Percentiles rank a stretch among this genome's conserved stretches.
phyloP scores from a whole-genome alignment of 176 grass and related monocot genomes.

The Dactylis glomerata region DNA sequence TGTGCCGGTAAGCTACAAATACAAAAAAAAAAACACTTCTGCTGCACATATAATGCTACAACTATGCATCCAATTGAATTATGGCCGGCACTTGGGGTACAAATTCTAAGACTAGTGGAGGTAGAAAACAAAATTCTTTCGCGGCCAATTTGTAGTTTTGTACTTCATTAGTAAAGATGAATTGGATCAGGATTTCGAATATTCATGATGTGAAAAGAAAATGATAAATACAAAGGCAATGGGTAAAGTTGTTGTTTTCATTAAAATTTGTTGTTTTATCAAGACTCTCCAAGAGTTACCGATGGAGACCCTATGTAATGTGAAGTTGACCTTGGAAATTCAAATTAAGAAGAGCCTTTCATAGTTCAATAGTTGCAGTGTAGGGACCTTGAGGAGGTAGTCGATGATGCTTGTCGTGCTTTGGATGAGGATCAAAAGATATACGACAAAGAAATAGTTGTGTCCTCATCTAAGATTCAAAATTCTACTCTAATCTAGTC shows the following conservation, averaged over 20 bases:
- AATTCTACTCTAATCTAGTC: not conserved
- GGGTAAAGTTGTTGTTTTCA: not conserved
- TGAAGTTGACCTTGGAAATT: not conserved
- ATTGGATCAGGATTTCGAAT: not conserved
- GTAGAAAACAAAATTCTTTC: not conserved
- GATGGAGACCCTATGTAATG: not conserved
- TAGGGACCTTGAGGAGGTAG: not conserved
- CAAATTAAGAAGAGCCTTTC: not conserved
- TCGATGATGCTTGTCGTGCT: not conserved
- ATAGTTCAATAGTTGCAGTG: not conserved
- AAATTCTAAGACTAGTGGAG: not conserved
- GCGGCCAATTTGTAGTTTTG: not conserved
- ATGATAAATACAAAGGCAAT: not conserved
- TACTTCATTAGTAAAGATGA: not conserved
- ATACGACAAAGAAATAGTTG: not conserved
- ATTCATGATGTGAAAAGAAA: not conserved
- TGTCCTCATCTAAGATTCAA: not conserved
- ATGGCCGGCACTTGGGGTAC: not conserved
- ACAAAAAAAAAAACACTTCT: not conserved
- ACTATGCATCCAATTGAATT: not conserved
- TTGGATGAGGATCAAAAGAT: not conserved
- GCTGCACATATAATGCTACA: not conserved
- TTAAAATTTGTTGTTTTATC: not conserved
- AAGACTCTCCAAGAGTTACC: not conserved
- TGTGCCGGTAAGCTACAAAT: not conserved